Evolutionary conservation across 2,329 filamentous ascomycete species (phyloP).

Genomic region (Tolypocladium guangdongense): DNA sequence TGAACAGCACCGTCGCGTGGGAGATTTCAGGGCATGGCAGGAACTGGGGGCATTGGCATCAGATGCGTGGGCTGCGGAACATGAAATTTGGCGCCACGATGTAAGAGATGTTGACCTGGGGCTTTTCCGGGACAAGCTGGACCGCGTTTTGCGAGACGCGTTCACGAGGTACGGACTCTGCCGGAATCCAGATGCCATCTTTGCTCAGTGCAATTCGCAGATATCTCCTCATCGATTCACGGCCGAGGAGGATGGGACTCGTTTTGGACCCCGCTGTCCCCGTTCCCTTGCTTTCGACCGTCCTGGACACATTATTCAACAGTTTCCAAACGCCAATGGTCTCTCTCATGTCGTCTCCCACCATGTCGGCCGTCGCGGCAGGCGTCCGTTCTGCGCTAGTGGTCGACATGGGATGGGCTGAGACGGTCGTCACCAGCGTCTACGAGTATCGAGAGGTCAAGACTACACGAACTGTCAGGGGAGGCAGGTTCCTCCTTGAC

Average conservation of each 20-base stretch:
- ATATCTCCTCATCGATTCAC: constrained; percentile 60
- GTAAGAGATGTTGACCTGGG: constrained; percentile 63
- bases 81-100: constrained; percentile 73
- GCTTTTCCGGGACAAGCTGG: constrained; percentile 76
- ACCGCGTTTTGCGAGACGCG: constrained; percentile 68
- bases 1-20: constrained; percentile 63
- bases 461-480: constrained; percentile 59
- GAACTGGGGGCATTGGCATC: constrained; percentile 34
- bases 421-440: constrained; percentile 74
- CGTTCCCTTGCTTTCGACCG: constrained; percentile 62
- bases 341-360: constrained; percentile 67
- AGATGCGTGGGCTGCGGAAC: constrained; percentile 48
- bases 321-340: constrained; percentile 71
- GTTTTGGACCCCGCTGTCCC: constrained; percentile 70
- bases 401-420: constrained; percentile 85
- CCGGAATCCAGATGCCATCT: not conserved
- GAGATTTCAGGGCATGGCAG: constrained; percentile 69
- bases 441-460: constrained; percentile 84
- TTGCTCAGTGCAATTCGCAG: constrained; percentile 23
- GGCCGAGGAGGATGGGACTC: constrained; percentile 62
- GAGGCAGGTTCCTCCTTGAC: constrained; percentile 59
- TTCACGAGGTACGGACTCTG: constrained; percentile 55
- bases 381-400: constrained; percentile 79
- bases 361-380: constrained; percentile 65
- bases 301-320: constrained; percentile 69